A percentile compares a stretch with the other conserved stretches of the same genome.
Evolutionary conservation across 2,329 filamentous ascomycete genomes (phyloP).

Genomic region (Dothistroma pini): DNA sequence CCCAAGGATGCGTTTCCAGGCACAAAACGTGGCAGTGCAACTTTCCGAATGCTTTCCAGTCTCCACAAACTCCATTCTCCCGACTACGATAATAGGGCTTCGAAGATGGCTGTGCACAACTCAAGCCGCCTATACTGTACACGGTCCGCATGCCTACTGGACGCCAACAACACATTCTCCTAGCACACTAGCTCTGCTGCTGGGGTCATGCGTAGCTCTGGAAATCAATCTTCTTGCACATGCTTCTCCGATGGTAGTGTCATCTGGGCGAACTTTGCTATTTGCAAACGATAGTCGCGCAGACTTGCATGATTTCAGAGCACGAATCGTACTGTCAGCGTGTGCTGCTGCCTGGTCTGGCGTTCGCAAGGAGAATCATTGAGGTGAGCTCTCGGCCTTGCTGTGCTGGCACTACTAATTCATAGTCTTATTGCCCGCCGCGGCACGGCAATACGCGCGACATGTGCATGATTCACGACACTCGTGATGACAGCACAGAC

Average conservation of each 20-base stretch:
- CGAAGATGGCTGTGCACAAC: background rate
- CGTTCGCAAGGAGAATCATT: background rate
- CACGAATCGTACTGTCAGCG: background rate
- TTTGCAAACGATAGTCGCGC: background rate
- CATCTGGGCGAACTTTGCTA: background rate
- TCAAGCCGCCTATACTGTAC: background rate
- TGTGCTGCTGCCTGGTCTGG: background rate
- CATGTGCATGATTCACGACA: background rate
- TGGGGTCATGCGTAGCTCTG: background rate
- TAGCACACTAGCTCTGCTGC: background rate
- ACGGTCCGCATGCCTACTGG: background rate
- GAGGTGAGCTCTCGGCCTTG: background rate
- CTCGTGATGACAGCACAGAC: too few species aligned
- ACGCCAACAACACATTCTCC: background rate
- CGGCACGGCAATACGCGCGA: background rate
- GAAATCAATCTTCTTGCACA: background rate
- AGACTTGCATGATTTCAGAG: background rate
- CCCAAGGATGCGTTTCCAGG: background rate
- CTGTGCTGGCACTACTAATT: background rate
- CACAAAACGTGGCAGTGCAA: slow-evolving; percentile 1
- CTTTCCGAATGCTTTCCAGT: background rate
- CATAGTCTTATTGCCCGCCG: background rate
- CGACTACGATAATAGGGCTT: background rate
- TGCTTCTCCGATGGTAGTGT: background rate
- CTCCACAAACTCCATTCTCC: background rate